Conservation (phyloP, 2,329 filamentous ascomycete species). For the Microdochium nivale region DNA sequence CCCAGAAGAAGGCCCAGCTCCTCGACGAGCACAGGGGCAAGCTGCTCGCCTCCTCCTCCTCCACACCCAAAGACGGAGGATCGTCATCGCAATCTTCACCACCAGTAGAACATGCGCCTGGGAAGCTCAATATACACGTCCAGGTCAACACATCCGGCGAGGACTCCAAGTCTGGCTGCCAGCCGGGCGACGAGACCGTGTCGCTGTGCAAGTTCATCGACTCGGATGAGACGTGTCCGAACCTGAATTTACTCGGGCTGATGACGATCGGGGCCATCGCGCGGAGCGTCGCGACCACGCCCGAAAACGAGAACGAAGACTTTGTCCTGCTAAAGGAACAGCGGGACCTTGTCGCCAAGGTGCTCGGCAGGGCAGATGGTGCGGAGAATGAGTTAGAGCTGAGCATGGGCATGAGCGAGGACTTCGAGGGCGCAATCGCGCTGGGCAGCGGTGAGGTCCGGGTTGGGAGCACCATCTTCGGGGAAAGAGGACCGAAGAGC, state of each 20-base stretch:
- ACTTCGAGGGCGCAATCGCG: conserved; percentile 81
- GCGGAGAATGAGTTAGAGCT: conserved; percentile 62
- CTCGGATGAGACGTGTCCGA: conserved; percentile 39
- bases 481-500: conserved; percentile 66
- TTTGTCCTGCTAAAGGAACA: conserved; percentile 63
- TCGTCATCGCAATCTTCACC: conserved; percentile 21
- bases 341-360: conserved; percentile 59
- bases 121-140: conserved; percentile 63
- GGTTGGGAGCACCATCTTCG: conserved; percentile 92
- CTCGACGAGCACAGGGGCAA: conserved; percentile 69
- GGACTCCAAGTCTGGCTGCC: conserved; percentile 72
- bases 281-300: conserved; percentile 62
- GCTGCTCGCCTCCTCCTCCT: conserved; percentile 29
- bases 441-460: conserved; percentile 85
- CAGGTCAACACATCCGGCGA: conserved; percentile 96
- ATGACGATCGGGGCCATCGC: conserved; percentile 99
- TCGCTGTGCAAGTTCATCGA: conserved; percentile 62
- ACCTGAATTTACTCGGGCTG: conserved; percentile 67
- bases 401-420: conserved; percentile 98
- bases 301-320: conserved; percentile 84
- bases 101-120: not conserved
- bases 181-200: conserved; percentile 53
- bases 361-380: conserved; percentile 39
- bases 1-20: conserved; percentile 74
- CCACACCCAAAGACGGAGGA: conserved; percentile 16